Evolutionary conservation across 2,329 filamentous ascomycete species (phyloP), one percentile per base, ranked within the genome.

Genomic region (Epicoccum nigrum): DNA sequence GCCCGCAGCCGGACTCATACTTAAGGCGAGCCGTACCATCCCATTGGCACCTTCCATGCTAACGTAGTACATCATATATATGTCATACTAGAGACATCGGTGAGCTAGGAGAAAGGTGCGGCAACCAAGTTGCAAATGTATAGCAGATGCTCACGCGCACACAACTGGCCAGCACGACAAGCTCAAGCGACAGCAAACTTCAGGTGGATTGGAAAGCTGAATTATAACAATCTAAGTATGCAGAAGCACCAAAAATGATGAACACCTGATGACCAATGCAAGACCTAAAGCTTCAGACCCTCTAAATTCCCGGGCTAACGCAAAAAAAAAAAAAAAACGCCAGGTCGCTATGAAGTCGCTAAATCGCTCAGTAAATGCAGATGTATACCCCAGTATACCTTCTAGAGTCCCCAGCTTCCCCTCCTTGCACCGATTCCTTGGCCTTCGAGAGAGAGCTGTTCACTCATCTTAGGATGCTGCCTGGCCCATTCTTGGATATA

Each of bases 401-500:
- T 45, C 46, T 58, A 71, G 11, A 69, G 47, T 15, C 76, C 78
- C 78, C 78, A 81, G 67, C 76, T 79, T 19, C 78, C 78, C 58
- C 76, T 75, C 54, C 78, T 69, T 1, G 74, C 76, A n/a, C 67
- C 73, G 19, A 75, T 74, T 9, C 77, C 78, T 60, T 72, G 75
- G 11, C 69, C 70, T 30, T 68, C 72, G 4, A 64, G 56, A 17
- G 63, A 51, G 8, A 62, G 67, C 20, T 64, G 70, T 15, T 62
- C 65, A 13, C 61, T 60, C 72, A 94, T 84, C 55, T 84, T 82
- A 4, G 92, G 90, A 69, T 95, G 90, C 73, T 96, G 92, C 49
- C 88, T 81, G 19, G 89, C 92, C 93, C 93, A 97, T 71, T 96
- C 92, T 30, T 82, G 81, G 31, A 97, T 89, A 71, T 97, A 97